Evolutionary conservation across 2,329 filamentous ascomycete genomes (phyloP), one percentile per base, ranked within the genome.

Genomic region (Colletotrichum nymphaeae): DNA sequence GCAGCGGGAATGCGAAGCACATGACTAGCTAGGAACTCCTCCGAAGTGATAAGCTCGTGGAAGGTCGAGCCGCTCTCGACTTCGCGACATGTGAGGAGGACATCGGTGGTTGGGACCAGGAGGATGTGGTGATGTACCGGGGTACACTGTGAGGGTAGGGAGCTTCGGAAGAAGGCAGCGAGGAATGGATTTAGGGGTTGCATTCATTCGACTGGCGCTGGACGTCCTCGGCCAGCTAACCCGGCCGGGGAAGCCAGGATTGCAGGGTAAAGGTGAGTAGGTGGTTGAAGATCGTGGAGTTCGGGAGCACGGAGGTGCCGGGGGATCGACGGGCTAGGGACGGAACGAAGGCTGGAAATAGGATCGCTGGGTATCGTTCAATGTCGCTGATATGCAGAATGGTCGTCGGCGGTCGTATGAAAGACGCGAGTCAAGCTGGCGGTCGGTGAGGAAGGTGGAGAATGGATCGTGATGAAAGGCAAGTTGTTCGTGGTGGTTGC

Each of bases 131-230:
- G 94, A 84, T 97, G 93, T 76, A 95, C 90, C 68, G 97, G 95
- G 76, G 93, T 91, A 88, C 97, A 98, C 92, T 98, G 96, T 80
- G 93, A 88, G 78, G 94, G 93, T 82, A 98, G 90, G 83, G 94
- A 92, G 90, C 95, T 98, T 88, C 95, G 95, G 90, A 98, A 98
- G 92, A 99, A 98, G 89, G 96, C 95, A 88, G 94, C 93, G 84
- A 99, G 90, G 86, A 98, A 98, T 84, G 97, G 97, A 87, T 99
- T 99, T 92, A 98, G 90, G 88, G 97, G 95, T 93, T 95, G 95
- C 95, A 98, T 98, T 75, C 74, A 75, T 75, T 75, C 74, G 74
- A 73, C 66, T 69, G 69, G 65, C 64, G 73, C 74, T 72, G 65
- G 67, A 70, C 72, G 67, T 52, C 63, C 67, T 63, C 69, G 42